These are phyloP conservation scores for Didymella exigua DNA, from an alignment of 2,329 filamentous ascomycete genomes.

Conservation along the genomic window DNA sequence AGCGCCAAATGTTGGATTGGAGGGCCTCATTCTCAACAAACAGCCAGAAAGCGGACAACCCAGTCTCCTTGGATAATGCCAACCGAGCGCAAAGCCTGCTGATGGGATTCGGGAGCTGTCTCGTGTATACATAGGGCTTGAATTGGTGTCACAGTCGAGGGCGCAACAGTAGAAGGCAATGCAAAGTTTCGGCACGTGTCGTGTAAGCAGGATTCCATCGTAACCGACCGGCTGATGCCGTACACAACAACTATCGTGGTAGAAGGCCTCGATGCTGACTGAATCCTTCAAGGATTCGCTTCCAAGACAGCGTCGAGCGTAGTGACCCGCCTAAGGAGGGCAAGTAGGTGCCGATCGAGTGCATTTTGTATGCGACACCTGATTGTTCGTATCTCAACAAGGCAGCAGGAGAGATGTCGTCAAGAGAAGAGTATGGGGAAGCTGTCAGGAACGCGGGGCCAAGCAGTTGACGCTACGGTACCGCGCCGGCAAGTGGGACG, in stretches of 20 bases:
- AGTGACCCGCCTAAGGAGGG: background rate
- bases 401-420: conserved; percentile 8
- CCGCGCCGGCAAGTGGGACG: conserved; percentile 16
- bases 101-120: background rate
- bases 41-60: background rate
- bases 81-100: background rate
- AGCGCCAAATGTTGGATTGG: conserved; percentile 6
- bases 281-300: conserved; percentile 2
- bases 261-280: background rate
- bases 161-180: background rate
- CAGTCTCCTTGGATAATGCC: background rate
- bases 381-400: background rate
- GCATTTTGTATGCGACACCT: background rate
- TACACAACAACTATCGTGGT: background rate
- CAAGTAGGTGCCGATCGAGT: background rate
- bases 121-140: background rate
- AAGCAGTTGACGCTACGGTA: conserved; percentile 22
- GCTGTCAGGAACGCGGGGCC: conserved; percentile 13
- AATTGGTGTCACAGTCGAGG: background rate
- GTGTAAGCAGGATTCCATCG: conserved; percentile 3
- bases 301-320: background rate
- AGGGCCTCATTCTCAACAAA: conserved; percentile 7
- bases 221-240: background rate
- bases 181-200: conserved; percentile 1
- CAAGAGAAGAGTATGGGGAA: conserved; percentile 15